Conservation (phyloP, 768 basidiomycete genomes). For the Serpula lacrymans region DNA sequence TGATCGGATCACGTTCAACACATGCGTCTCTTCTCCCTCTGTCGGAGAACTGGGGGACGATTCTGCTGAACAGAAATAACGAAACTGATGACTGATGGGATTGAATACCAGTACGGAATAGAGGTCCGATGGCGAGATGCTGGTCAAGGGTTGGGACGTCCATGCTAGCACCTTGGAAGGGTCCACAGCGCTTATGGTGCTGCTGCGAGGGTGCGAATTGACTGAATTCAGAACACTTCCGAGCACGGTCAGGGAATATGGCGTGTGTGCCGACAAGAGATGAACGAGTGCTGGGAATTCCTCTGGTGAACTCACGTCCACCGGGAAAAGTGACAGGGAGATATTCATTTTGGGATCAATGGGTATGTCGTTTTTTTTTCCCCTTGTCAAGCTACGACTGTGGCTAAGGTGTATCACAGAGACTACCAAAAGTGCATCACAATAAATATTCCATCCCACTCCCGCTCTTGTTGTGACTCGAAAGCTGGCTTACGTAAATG, state of each 20-base stretch:
- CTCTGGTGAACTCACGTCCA: constrained; percentile 1
- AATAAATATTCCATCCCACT: not conserved
- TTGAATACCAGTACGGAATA: constrained; percentile 19
- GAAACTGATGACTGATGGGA: constrained; percentile 9
- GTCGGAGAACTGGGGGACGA: constrained; percentile 3
- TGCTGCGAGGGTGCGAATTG: constrained; percentile 9
- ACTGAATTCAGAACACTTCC: constrained; percentile 19
- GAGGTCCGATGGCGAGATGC: constrained; percentile 3
- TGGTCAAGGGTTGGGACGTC: constrained; percentile 14
- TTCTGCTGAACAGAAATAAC: constrained; percentile 16
- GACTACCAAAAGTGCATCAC: no score
- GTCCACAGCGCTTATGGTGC: constrained; percentile 10
- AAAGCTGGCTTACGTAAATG: not conserved
- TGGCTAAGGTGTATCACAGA: no score
- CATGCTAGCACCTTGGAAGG: constrained; percentile 14
- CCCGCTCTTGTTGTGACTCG: not conserved
- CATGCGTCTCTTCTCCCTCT: constrained; percentile 10
- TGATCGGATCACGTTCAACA: constrained; percentile 11
- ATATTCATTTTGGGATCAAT: no score
- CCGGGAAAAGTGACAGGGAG: constrained; percentile 8
- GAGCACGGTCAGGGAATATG: constrained; percentile 13
- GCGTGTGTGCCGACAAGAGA: constrained; percentile 12
- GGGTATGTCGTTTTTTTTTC: no score
- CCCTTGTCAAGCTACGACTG: no score
- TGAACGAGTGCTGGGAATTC: constrained; percentile 7